These are phyloP conservation scores for Sugiyamaella qingdaonensis DNA, from an alignment of 805 yeast genomes.

Conservation along the genomic window DNA sequence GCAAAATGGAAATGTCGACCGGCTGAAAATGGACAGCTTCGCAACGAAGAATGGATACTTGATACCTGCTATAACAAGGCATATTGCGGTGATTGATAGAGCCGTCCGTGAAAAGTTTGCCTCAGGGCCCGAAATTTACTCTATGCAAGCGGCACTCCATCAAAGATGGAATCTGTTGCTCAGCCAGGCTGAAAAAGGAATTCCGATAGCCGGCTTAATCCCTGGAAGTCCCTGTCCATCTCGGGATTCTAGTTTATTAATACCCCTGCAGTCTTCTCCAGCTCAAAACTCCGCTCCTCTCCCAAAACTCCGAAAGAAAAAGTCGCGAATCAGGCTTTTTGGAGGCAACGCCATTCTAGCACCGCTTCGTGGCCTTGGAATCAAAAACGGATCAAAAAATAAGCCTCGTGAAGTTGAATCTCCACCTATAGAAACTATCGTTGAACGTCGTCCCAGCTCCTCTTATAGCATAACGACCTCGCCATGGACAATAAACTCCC, in stretches of 20 bases:
- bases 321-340: background rate
- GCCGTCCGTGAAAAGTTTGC: constrained; percentile 18
- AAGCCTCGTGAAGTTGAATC: background rate
- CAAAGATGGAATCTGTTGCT: constrained; percentile 14
- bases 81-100: constrained; percentile 19
- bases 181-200: constrained; percentile 2
- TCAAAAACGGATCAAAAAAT: background rate
- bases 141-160: constrained; percentile 14
- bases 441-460: background rate
- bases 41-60: constrained; percentile 16
- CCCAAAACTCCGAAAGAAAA: background rate
- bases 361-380: background rate
- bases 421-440: background rate
- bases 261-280: too few species aligned
- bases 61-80: constrained; percentile 13
- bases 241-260: too few species aligned
- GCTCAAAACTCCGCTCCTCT: too few species aligned
- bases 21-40: constrained; percentile 11
- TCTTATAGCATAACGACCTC: background rate
- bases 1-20: background rate
- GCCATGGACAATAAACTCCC: background rate
- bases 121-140: constrained; percentile 12
- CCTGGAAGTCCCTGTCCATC: too few species aligned
- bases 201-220: background rate
- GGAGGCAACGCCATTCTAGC: background rate